Conservation (phyloP, 768 basidiomycete genomes). For the Tylopilus balloui region DNA sequence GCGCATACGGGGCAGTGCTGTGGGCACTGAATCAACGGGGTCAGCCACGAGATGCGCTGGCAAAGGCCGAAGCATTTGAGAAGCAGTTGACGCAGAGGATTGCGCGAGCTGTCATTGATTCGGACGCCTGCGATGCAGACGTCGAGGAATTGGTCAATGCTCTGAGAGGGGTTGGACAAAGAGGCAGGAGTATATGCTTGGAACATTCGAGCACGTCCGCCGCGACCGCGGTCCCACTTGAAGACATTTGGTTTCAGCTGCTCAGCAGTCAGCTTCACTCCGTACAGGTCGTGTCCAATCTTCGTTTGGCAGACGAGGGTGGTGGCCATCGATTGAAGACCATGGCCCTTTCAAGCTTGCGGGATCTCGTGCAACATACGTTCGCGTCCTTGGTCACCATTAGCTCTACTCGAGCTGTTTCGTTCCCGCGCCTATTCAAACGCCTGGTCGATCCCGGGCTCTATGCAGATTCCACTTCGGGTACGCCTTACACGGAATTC, state of each 20-base stretch:
- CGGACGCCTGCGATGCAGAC: conserved; percentile 12
- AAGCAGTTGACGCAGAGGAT: conserved; percentile 45
- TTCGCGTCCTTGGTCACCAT: conserved; percentile 83
- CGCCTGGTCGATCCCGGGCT: conserved; percentile 77
- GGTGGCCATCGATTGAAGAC: conserved; percentile 20
- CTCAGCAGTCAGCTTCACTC: conserved; percentile 77
- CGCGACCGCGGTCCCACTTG: conserved; percentile 45
- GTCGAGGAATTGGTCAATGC: conserved; percentile 40
- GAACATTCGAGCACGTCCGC: conserved; percentile 50
- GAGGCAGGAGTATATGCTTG: conserved; percentile 66
- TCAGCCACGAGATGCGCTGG: conserved; percentile 58
- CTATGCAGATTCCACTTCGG: conserved; percentile 43
- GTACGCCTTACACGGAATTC: conserved; percentile 85
- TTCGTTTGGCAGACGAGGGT: conserved; percentile 26
- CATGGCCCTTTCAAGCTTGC: conserved; percentile 46
- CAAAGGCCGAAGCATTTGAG: conserved; percentile 59
- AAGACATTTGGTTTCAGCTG: conserved; percentile 88
- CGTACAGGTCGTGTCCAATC: conserved; percentile 64
- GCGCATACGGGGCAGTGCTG: conserved; percentile 70
- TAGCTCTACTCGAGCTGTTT: conserved; percentile 71
- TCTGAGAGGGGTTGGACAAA: conserved; percentile 54
- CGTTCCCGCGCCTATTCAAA: conserved; percentile 91
- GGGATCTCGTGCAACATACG: conserved; percentile 76
- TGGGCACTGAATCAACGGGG: conserved; percentile 74
- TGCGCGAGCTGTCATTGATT: conserved; percentile 33